Evolutionary conservation across 192 early-diverging fungal genomes (phyloP).

Genomic region (Ambispora gerdemannii): DNA sequence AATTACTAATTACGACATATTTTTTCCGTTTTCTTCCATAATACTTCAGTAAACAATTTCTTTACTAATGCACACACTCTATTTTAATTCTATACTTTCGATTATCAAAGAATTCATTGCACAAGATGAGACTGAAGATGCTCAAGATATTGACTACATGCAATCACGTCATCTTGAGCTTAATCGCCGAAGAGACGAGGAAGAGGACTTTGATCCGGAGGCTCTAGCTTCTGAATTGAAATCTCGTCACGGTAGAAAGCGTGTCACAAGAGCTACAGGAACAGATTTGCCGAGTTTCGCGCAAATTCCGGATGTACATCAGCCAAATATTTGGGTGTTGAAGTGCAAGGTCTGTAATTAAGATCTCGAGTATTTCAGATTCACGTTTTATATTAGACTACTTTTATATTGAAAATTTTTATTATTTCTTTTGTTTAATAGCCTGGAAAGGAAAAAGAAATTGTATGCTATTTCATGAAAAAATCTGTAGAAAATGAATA

Average conservation of each 20-base stretch:
- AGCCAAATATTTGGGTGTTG: constrained; percentile 91
- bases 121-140: constrained; percentile 59
- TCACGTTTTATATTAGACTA: too few relatives aligned
- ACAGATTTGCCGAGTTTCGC: constrained; percentile 70
- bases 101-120: constrained; percentile 61
- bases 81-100: neutral
- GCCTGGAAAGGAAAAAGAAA: constrained; percentile 83
- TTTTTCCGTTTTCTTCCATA: neutral
- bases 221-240: constrained; percentile 73
- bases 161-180: constrained; percentile 67
- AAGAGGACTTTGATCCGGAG: constrained; percentile 80
- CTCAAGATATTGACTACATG: constrained; percentile 33
- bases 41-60: too few relatives aligned
- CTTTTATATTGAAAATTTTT: neutral
- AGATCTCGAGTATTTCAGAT: too few relatives aligned
- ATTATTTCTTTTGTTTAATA: constrained; percentile 18
- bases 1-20: constrained; percentile 46
- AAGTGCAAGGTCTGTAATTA: constrained; percentile 59
- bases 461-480: constrained; percentile 77
- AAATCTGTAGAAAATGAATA: constrained; percentile 68
- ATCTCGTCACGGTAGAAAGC: constrained; percentile 69
- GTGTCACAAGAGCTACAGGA: constrained; percentile 45
- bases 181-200: constrained; percentile 59
- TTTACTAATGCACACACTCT: too few relatives aligned
- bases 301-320: constrained; percentile 78